phyloP scores from a whole-genome alignment of 2,329 filamentous ascomycete genomes.

The Colletotrichum simmondsii region DNA sequence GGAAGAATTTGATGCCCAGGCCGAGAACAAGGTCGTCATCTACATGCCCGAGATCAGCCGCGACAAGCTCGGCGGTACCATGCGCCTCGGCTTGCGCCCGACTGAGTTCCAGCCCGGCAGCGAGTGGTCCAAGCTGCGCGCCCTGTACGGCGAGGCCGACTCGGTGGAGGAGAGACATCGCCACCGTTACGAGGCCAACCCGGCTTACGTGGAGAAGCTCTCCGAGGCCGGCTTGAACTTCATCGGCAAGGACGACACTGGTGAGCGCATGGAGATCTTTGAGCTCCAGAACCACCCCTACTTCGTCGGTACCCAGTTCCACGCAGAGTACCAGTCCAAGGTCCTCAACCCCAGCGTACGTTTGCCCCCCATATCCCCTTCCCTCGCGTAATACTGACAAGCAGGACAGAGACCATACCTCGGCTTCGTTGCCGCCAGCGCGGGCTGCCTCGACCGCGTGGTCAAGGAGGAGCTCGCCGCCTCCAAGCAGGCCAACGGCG shows the following conservation, averaged over 20 bases:
- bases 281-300: constrained; percentile 87
- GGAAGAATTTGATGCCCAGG: constrained; percentile 65
- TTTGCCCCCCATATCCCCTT: constrained; percentile 51
- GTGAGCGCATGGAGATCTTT: constrained; percentile 84
- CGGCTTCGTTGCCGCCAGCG: constrained; percentile 84
- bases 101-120: constrained; percentile 80
- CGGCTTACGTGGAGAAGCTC: constrained; percentile 76
- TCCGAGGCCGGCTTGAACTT: constrained; percentile 78
- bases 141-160: constrained; percentile 72
- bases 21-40: constrained; percentile 79
- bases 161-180: constrained; percentile 80
- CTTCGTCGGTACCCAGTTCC: constrained; percentile 85
- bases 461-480: constrained; percentile 40
- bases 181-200: constrained; percentile 93
- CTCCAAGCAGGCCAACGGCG: constrained; percentile 26
- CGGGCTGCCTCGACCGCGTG: constrained; percentile 69
- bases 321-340: constrained; percentile 85
- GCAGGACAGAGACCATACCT: constrained; percentile 68
- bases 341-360: constrained; percentile 74
- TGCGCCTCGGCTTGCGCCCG: constrained; percentile 82
- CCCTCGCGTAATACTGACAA: constrained; percentile 59
- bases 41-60: constrained; percentile 92
- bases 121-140: constrained; percentile 82
- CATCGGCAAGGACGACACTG: constrained; percentile 82
- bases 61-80: constrained; percentile 83